Percentiles rank a stretch among this genome's conserved stretches.
phyloP scores from a whole-genome alignment of 768 basidiomycete genomes.

The Trametes meyenii region DNA sequence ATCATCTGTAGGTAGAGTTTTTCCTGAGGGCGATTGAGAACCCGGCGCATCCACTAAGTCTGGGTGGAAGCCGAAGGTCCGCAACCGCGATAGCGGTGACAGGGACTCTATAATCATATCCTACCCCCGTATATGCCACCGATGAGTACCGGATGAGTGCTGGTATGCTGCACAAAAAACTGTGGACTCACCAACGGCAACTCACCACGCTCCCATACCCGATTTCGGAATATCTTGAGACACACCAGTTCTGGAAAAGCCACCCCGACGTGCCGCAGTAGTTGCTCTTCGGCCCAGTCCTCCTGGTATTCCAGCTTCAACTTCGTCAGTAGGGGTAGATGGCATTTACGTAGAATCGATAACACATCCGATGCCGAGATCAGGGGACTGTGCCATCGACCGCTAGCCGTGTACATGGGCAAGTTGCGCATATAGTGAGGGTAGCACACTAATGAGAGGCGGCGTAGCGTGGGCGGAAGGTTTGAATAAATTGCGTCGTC shows the following conservation, averaged over 20 bases:
- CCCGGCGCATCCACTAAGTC: not conserved
- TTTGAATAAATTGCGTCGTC: not conserved
- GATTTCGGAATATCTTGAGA: not conserved
- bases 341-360: not conserved
- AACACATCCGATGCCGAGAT: not conserved
- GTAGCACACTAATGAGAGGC: not conserved
- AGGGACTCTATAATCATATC: not conserved
- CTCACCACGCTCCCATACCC: too few species aligned
- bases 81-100: not conserved
- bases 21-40: not conserved
- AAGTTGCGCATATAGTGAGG: not conserved
- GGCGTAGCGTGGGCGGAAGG: not conserved
- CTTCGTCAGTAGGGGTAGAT: not conserved
- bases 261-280: not conserved
- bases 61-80: not conserved
- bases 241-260: not conserved
- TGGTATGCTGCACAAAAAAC: too few species aligned
- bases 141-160: too few species aligned
- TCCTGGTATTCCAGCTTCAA: not conserved
- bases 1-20: not conserved
- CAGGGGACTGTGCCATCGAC: not conserved
- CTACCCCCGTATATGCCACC: not conserved
- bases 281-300: not conserved
- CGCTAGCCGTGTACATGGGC: not conserved
- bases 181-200: too few species aligned